Conservation (phyloP, 2,329 filamentous ascomycete species). For the Stemphylium vesicarium region DNA sequence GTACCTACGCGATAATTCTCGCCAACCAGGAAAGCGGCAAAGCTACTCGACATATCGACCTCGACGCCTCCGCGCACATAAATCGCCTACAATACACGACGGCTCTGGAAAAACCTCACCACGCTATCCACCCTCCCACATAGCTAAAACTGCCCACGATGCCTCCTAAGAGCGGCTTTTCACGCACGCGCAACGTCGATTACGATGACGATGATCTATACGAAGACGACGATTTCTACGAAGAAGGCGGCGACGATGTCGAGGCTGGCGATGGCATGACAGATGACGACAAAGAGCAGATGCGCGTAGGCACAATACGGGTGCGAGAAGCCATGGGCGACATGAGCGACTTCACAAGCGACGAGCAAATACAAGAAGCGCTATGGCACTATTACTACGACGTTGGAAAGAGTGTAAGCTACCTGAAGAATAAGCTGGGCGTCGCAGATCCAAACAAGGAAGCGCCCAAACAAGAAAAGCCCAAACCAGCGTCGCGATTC, state of each 20-base stretch:
- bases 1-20: conserved; percentile 1
- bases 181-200: conserved; percentile 55
- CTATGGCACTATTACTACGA: conserved; percentile 98
- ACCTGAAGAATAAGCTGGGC: conserved; percentile 67
- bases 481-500: conserved; percentile 44
- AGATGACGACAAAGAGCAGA: conserved; percentile 53
- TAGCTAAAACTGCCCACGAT: conserved; percentile 16
- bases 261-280: conserved; percentile 30
- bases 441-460: conserved; percentile 31
- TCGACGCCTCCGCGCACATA: neutral
- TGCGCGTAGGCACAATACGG: conserved; percentile 70
- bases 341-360: conserved; percentile 62
- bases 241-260: conserved; percentile 42
- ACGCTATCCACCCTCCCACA: neutral
- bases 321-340: conserved; percentile 71
- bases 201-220: conserved; percentile 61
- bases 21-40: neutral
- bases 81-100: neutral
- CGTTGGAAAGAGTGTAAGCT: conserved; percentile 81
- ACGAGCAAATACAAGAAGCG: conserved; percentile 82
- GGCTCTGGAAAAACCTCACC: neutral
- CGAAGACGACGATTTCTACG: conserved; percentile 55
- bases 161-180: conserved; percentile 48
- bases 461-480: conserved; percentile 50
- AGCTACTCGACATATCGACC: neutral